These are phyloP conservation scores for Allium fistulosum DNA, from an alignment of 106 monocot species.

Conservation along the genomic window DNA sequence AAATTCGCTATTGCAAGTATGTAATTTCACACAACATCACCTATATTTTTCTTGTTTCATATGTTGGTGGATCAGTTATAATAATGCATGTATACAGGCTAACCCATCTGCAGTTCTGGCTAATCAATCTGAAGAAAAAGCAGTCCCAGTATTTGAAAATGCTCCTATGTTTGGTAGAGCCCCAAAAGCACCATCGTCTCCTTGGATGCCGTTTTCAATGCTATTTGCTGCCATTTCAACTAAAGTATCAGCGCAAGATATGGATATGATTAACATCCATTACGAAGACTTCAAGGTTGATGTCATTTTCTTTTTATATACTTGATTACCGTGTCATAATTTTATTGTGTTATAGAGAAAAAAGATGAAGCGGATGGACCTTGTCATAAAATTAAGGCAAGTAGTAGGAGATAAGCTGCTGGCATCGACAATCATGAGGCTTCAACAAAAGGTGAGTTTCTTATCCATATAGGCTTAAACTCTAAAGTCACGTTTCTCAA, in stretches of 20 bases:
- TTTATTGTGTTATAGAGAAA: slow-evolving; percentile 28
- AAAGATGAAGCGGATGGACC: slow-evolving; percentile 59
- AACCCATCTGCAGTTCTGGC: slow-evolving; percentile 9
- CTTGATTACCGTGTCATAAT: background rate
- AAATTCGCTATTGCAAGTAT: slow-evolving; percentile 26
- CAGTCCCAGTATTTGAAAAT: too few relatives aligned
- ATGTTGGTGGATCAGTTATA: background rate
- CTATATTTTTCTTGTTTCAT: background rate
- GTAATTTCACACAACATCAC: background rate
- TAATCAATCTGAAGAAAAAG: slow-evolving; percentile 13
- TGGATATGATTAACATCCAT: slow-evolving; percentile 53
- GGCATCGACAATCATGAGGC: slow-evolving; percentile 69
- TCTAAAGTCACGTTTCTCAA: too few relatives aligned
- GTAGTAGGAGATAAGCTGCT: slow-evolving; percentile 75
- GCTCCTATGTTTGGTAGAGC: slow-evolving; percentile 11
- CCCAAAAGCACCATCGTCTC: slow-evolving; percentile 39
- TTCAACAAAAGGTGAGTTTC: slow-evolving; percentile 73
- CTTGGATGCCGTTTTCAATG: slow-evolving; percentile 95
- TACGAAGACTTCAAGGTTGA: slow-evolving; percentile 85
- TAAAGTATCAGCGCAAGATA: slow-evolving; percentile 65
- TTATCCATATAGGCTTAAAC: background rate
- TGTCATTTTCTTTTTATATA: too few relatives aligned
- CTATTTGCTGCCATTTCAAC: slow-evolving; percentile 86
- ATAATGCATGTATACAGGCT: slow-evolving; percentile 11
- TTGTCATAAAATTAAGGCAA: slow-evolving; percentile 74